Conservation (phyloP, 2,329 filamentous ascomycete species). For the Fusarium falciforme region DNA sequence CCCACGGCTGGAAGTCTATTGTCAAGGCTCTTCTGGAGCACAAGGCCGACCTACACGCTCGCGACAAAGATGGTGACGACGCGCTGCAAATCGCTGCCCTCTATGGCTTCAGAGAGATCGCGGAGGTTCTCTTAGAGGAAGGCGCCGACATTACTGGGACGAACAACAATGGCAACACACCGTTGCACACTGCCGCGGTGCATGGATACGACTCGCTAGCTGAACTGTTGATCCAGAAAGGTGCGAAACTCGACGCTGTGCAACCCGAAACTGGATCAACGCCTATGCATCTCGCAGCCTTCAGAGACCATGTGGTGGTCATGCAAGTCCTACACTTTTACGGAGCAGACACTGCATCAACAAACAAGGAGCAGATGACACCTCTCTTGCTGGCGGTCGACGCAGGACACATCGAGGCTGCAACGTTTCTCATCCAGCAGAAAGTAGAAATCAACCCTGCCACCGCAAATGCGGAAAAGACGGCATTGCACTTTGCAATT, state of each 20-base stretch:
- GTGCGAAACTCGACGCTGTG: background rate
- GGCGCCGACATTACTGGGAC: background rate
- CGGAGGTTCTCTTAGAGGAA: background rate
- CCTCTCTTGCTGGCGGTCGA: background rate
- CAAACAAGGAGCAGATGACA: background rate
- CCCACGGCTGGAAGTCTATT: background rate
- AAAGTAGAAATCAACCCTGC: background rate
- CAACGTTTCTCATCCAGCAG: background rate
- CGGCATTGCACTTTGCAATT: background rate
- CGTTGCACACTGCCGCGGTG: background rate
- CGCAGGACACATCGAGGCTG: background rate
- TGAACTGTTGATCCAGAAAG: background rate
- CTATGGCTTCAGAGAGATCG: background rate
- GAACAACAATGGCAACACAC: background rate
- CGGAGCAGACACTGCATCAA: background rate
- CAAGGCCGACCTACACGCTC: background rate
- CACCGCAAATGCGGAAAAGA: background rate
- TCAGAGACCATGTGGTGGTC: background rate
- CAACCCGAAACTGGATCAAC: background rate
- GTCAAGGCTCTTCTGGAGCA: background rate
- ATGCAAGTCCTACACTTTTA: background rate
- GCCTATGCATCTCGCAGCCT: background rate
- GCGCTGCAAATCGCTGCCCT: background rate
- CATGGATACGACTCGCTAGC: background rate
- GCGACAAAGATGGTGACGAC: background rate